A percentile compares a stretch with the other conserved stretches of the same genome.
These are phyloP conservation scores for Gastrodia elata DNA, from an alignment of 106 monocot genomes.

Conservation along the genomic window DNA sequence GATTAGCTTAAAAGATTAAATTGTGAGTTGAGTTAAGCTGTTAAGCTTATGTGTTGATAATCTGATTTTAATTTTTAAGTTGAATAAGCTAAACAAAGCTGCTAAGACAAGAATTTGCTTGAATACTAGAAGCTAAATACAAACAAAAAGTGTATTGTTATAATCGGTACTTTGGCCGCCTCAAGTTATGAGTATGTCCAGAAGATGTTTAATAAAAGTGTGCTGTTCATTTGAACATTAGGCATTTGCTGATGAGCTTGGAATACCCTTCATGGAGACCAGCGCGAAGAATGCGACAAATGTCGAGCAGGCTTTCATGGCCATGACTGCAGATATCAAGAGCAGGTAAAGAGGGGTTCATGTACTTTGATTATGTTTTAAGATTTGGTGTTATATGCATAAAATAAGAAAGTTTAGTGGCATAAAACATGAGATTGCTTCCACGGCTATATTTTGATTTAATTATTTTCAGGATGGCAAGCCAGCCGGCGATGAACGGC, in stretches of 20 bases:
- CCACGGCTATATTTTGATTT: neutral
- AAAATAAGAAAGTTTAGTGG: too few species aligned
- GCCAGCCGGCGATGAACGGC: slow-evolving; percentile 18
- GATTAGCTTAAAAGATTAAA: too few species aligned
- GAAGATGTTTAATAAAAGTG: neutral
- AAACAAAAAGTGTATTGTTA: too few species aligned
- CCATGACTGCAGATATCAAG: slow-evolving; percentile 38
- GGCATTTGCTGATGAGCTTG: slow-evolving; percentile 45
- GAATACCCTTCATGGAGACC: slow-evolving; percentile 42
- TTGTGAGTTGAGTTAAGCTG: too few species aligned
- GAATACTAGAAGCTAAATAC: too few species aligned
- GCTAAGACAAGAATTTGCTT: too few species aligned
- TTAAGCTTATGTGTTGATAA: too few species aligned
- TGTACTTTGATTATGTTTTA: too few species aligned
- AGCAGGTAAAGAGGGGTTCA: too few species aligned
- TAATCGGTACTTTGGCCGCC: neutral
- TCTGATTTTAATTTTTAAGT: too few species aligned
- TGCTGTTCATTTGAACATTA: neutral
- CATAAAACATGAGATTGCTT: too few species aligned
- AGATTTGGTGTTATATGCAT: too few species aligned
- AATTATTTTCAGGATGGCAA: slow-evolving; percentile 19
- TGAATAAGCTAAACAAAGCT: neutral
- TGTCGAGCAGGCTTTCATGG: slow-evolving; percentile 41
- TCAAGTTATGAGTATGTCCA: neutral
- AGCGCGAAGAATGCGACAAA: slow-evolving; percentile 38